A percentile compares a stretch with the other conserved stretches of the same genome.
Conservation (phyloP, 2,329 filamentous ascomycete species). For the Colletotrichum tanaceti region DNA sequence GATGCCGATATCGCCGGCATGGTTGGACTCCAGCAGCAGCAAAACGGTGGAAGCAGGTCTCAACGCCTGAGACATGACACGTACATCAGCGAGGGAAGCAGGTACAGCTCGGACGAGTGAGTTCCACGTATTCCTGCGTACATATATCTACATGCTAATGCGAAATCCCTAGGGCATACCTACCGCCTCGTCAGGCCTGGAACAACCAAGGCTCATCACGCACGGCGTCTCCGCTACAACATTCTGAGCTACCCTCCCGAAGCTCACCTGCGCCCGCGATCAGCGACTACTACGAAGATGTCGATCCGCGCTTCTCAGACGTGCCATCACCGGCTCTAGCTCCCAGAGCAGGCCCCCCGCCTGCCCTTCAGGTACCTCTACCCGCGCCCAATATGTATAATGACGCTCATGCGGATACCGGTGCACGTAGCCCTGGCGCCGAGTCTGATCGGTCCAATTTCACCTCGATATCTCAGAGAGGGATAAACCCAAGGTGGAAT, state of each 20-base stretch:
- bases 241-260: slow-evolving; percentile 52
- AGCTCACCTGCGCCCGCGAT: slow-evolving; percentile 50
- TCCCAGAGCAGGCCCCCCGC: slow-evolving; percentile 42
- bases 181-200: slow-evolving; percentile 69
- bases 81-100: slow-evolving; percentile 74
- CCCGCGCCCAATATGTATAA: slow-evolving; percentile 66
- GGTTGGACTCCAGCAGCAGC: slow-evolving; percentile 71
- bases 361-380: slow-evolving; percentile 39
- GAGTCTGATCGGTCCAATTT: slow-evolving; percentile 86
- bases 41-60: slow-evolving; percentile 41
- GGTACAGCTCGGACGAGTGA: slow-evolving; percentile 81
- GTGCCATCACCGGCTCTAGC: slow-evolving; percentile 22
- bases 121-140: slow-evolving; percentile 48
- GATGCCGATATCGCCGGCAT: slow-evolving; percentile 80
- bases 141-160: slow-evolving; percentile 43
- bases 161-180: slow-evolving; percentile 63
- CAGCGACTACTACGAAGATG: slow-evolving; percentile 86
- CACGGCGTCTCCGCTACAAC: slow-evolving; percentile 57
- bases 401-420: slow-evolving; percentile 66
- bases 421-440: slow-evolving; percentile 73
- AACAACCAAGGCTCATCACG: slow-evolving; percentile 58
- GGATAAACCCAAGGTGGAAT: slow-evolving; percentile 89
- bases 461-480: slow-evolving; percentile 89
- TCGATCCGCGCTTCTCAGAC: slow-evolving; percentile 84
- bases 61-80: slow-evolving; percentile 58